Percentiles rank a stretch among this genome's conserved stretches.
Evolutionary conservation across 306 rosid genomes (phyloP).

Genomic region (Fragaria vesca): DNA sequence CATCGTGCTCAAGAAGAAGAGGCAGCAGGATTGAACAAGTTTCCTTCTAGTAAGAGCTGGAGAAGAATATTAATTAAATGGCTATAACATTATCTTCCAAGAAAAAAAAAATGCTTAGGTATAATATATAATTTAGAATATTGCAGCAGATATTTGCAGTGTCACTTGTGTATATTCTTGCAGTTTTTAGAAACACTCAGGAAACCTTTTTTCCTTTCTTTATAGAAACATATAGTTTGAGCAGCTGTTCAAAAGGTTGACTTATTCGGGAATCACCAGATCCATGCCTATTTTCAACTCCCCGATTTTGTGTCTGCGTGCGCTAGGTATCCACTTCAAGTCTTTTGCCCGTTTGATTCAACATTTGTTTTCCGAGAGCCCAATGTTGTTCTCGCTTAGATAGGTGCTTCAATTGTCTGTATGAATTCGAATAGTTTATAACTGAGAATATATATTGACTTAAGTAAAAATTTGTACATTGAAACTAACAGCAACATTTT

Average conservation of each 20-base stretch:
- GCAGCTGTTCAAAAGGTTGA: neutral
- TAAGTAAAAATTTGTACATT: neutral
- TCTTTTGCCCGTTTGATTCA: neutral
- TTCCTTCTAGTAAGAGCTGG: slow-evolving; percentile 5
- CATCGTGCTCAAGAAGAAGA: slow-evolving; percentile 21
- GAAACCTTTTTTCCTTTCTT: neutral
- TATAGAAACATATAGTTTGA: neutral
- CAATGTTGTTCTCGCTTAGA: neutral
- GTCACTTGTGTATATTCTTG: neutral
- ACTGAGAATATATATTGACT: neutral
- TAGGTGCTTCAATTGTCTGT: neutral
- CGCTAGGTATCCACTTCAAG: neutral
- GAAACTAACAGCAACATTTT: neutral
- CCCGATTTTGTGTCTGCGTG: neutral
- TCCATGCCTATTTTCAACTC: neutral
- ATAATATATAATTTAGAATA: neutral
- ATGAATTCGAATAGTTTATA: neutral
- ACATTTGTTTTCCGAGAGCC: neutral
- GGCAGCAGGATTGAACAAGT: slow-evolving; percentile 8
- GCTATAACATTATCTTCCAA: neutral
- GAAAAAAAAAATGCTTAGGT: neutral
- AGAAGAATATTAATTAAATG: slow-evolving; percentile 6
- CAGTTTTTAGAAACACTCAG: neutral
- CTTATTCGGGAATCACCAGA: neutral
- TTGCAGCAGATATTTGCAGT: neutral